A percentile compares a stretch with the other conserved stretches of the same genome.
Evolutionary conservation across 495 filamentous ascomycete species (phyloP).

Genomic region (Hypomontagnella submonticulosa): DNA sequence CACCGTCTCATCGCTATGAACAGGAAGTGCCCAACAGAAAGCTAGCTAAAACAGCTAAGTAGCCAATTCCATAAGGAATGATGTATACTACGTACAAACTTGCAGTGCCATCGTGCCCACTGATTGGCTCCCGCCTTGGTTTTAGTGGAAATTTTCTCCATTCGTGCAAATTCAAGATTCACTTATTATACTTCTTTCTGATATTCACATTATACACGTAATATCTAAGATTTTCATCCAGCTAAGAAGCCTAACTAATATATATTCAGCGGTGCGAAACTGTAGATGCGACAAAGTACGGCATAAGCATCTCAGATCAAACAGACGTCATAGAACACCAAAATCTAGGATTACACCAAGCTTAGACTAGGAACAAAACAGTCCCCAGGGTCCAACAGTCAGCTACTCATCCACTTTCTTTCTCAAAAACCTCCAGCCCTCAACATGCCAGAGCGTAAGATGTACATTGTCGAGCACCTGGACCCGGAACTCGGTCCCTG

Average conservation of each 20-base stretch:
- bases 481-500: constrained; percentile 93
- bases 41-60: background rate
- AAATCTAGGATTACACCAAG: too few species aligned
- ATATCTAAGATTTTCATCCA: background rate
- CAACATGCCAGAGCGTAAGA: constrained; percentile 58
- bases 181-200: background rate
- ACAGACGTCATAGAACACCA: too few species aligned
- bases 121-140: constrained; percentile 36
- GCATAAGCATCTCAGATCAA: too few species aligned
- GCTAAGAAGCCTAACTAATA: background rate
- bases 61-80: background rate
- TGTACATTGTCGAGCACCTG: constrained; percentile 91
- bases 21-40: background rate
- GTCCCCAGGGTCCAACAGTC: background rate
- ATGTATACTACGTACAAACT: background rate
- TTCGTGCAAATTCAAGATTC: constrained; percentile 9
- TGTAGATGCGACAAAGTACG: too few species aligned
- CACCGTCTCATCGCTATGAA: background rate
- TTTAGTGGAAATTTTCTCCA: constrained; percentile 34
- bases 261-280: too few species aligned
- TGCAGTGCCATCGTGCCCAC: too few species aligned
- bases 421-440: too few species aligned
- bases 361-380: too few species aligned
- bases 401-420: background rate
- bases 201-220: too few species aligned